A percentile compares a stretch with the other conserved stretches of the same genome.
Evolutionary conservation across 169 alveolate genomes (phyloP).

Genomic region (Toxoplasma gondii): DNA sequence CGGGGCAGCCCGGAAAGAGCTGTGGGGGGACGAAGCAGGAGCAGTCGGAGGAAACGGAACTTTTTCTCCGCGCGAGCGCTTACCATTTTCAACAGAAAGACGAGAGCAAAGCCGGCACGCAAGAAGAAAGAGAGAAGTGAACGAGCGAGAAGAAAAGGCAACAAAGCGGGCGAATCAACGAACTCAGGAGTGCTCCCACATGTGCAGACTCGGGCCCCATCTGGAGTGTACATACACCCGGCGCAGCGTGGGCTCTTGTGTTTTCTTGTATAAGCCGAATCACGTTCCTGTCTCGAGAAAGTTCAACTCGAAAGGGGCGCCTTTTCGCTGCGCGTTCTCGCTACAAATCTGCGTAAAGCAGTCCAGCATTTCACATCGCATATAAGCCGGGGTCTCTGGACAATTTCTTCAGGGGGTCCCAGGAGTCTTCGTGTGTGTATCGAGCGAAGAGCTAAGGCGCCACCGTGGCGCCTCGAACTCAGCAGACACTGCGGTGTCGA

Average conservation of each 20-base stretch:
- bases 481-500: too few species aligned
- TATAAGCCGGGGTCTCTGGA: too few species aligned
- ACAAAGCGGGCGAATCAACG: not conserved
- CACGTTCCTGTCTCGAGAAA: not conserved
- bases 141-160: not conserved
- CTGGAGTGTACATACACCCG: not conserved
- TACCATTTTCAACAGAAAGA: not conserved
- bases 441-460: too few species aligned
- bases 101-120: not conserved
- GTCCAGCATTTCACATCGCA: too few species aligned
- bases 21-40: too few species aligned
- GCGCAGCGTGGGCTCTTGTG: not conserved
- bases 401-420: too few species aligned
- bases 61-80: not conserved
- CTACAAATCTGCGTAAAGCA: too few species aligned
- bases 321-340: too few species aligned
- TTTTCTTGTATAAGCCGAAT: not conserved
- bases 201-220: not conserved
- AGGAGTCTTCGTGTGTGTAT: too few species aligned
- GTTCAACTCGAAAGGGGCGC: not conserved
- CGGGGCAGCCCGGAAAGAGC: too few species aligned
- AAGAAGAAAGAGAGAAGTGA: conserved; percentile 1
- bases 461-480: too few species aligned
- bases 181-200: not conserved
- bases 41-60: too few species aligned